Conservation (phyloP, 345 rosid genomes). For the Syzygium aromaticum region DNA sequence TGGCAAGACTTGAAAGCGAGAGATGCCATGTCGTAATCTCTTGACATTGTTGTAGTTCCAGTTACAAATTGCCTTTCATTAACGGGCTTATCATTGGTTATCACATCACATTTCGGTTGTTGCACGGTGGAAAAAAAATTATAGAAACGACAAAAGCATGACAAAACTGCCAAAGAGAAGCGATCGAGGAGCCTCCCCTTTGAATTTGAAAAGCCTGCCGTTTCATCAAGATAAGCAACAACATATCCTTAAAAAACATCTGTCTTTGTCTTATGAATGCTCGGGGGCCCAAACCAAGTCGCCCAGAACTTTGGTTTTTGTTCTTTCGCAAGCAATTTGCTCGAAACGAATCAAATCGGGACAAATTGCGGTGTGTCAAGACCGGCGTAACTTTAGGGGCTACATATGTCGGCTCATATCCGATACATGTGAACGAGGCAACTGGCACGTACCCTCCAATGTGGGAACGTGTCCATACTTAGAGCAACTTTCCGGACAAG, state of each 20-base stretch:
- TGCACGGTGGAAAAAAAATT: not conserved
- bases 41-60: not conserved
- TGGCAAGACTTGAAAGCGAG: not conserved
- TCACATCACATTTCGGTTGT: not conserved
- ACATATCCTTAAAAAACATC: not conserved
- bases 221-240: not conserved
- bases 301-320: not conserved
- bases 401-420: too few relatives aligned
- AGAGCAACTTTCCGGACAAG: not conserved
- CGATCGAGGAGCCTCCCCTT: not conserved
- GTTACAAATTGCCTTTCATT: not conserved
- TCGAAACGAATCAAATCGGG: not conserved
- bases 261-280: not conserved
- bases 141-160: not conserved
- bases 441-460: not conserved
- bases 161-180: not conserved
- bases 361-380: not conserved
- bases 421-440: too few relatives aligned
- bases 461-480: not conserved
- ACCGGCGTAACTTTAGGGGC: not conserved
- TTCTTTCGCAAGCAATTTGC: not conserved
- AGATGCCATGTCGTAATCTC: too few relatives aligned
- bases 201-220: not conserved
- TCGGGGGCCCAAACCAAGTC: not conserved
- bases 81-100: not conserved